Evolutionary conservation across 2,329 filamentous ascomycete genomes (phyloP).

Genomic region (Colletotrichum sp.): DNA sequence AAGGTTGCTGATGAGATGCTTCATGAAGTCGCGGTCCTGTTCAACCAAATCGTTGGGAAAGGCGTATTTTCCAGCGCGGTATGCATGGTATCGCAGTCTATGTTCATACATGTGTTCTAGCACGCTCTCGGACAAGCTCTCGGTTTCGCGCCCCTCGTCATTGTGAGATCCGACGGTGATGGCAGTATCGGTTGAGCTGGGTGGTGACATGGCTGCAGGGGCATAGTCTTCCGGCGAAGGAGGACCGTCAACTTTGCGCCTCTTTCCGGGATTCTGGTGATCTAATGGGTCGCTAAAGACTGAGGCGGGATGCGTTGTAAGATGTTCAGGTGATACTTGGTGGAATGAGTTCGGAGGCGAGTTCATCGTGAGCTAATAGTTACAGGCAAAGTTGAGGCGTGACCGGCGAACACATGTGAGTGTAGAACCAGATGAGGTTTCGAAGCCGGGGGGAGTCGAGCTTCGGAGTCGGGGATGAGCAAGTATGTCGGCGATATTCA

Average conservation of each 20-base stretch:
- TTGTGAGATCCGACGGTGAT: conserved; percentile 20
- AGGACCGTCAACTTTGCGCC: neutral
- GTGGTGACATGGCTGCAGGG: conserved; percentile 6
- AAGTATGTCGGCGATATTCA: neutral
- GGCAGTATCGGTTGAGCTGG: conserved; percentile 16
- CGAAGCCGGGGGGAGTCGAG: neutral
- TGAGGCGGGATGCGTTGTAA: neutral
- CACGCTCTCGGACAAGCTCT: conserved; percentile 47
- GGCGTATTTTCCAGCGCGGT: conserved; percentile 45
- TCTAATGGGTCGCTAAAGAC: neutral
- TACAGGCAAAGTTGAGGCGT: neutral
- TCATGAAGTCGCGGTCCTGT: conserved; percentile 46
- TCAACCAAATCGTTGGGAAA: conserved; percentile 50
- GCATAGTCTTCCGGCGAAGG: conserved; percentile 14
- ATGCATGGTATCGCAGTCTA: conserved; percentile 44
- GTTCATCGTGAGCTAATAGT: conserved; percentile 17
- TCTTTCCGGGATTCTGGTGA: conserved; percentile 3
- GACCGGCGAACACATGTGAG: neutral
- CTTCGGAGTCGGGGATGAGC: neutral
- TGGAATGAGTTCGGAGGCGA: conserved; percentile 18
- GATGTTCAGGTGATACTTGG: neutral
- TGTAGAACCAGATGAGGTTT: neutral
- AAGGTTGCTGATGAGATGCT: conserved; percentile 43
- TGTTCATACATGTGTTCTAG: conserved; percentile 48
- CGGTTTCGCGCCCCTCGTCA: conserved; percentile 32